phyloP scores from a whole-genome alignment of 305 asterid species.

The Rubia tinctorum region DNA sequence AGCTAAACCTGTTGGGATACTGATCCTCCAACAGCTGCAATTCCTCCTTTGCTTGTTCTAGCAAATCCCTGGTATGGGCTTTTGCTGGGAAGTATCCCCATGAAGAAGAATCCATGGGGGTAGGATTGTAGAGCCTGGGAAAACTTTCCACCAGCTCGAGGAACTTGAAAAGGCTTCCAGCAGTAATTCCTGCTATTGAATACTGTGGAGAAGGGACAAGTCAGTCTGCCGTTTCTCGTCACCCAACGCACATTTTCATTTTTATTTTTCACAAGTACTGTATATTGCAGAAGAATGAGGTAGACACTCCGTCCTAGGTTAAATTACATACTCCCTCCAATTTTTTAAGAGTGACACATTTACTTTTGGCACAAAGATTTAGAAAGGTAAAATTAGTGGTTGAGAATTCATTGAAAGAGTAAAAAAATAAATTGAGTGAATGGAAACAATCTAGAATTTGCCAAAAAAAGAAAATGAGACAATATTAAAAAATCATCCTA shows the following conservation, averaged over 20 bases:
- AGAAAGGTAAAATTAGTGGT: too few species aligned
- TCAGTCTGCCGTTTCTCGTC: constrained; percentile 7
- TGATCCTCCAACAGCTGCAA: constrained; percentile 47
- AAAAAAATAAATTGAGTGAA: too few species aligned
- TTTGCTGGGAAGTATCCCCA: neutral
- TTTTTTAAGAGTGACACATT: too few species aligned
- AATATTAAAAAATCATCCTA: too few species aligned
- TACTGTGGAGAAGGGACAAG: constrained; percentile 2
- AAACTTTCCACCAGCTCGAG: neutral
- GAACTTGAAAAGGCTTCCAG: constrained; percentile 2
- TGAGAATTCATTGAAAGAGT: too few species aligned
- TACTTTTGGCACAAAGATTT: too few species aligned
- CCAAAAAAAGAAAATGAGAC: too few species aligned
- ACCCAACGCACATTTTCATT: neutral
- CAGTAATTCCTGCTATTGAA: constrained; percentile 1
- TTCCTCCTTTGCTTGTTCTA: constrained; percentile 56
- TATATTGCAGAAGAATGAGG: too few species aligned
- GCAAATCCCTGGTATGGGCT: constrained; percentile 16
- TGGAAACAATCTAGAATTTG: too few species aligned
- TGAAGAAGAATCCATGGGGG: neutral
- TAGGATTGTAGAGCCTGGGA: neutral
- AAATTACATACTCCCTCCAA: too few species aligned
- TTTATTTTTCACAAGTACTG: neutral
- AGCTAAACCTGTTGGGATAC: constrained; percentile 37
- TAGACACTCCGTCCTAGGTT: too few species aligned